Conservation (phyloP, 352 stramenopile genomes). For the Pythium apleroticum region DNA sequence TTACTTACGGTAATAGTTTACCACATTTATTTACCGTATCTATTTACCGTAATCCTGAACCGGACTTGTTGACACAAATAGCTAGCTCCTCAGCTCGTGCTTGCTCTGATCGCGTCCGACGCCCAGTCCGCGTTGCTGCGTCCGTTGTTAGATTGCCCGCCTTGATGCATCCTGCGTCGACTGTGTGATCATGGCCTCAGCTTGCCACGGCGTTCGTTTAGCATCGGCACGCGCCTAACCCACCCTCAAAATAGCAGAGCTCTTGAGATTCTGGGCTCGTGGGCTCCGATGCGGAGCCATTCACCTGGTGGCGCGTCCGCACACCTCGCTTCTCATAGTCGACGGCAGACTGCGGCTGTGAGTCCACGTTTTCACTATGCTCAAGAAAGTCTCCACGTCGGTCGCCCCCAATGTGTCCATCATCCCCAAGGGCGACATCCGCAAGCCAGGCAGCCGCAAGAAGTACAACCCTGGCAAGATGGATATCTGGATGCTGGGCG, state of each 20-base stretch:
- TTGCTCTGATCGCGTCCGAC: too few species aligned
- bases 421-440: constrained; percentile 1
- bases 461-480: constrained; percentile 18
- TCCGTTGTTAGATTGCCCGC: not conserved
- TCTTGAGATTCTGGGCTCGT: not conserved
- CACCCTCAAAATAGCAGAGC: not conserved
- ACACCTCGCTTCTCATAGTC: not conserved
- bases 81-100: too few species aligned
- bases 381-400: not conserved
- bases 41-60: too few species aligned
- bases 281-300: too few species aligned
- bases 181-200: too few species aligned
- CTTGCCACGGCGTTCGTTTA: not conserved
- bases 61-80: too few species aligned
- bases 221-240: not conserved
- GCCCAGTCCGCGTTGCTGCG: too few species aligned
- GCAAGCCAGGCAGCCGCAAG: constrained; percentile 1
- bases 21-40: too few species aligned
- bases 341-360: not conserved
- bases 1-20: too few species aligned
- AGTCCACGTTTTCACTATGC: not conserved
- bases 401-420: constrained; percentile 8
- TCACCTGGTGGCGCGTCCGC: not conserved
- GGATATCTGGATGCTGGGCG: constrained; percentile 32
- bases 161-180: too few species aligned